Conservation (phyloP, 768 basidiomycete species). For the Tylopilus sp. region DNA sequence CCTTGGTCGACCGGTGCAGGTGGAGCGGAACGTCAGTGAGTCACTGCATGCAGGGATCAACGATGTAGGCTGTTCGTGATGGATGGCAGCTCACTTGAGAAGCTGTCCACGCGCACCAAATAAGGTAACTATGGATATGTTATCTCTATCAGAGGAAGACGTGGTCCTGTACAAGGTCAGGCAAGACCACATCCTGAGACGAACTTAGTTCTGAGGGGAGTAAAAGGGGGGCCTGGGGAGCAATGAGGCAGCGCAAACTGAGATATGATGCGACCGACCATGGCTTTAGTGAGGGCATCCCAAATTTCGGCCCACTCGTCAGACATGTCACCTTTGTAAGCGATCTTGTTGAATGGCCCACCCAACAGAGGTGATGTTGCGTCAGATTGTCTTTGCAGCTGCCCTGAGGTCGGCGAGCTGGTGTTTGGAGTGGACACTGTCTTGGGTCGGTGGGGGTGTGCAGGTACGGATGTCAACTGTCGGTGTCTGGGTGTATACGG, state of each 20-base stretch:
- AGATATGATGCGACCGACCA: constrained; percentile 43
- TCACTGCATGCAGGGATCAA: constrained; percentile 28
- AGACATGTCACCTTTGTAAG: constrained; percentile 45
- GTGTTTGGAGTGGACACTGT: constrained; percentile 38
- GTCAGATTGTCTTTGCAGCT: constrained; percentile 62
- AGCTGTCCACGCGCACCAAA: constrained; percentile 80
- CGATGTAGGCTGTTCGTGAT: constrained; percentile 29
- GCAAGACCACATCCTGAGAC: constrained; percentile 53
- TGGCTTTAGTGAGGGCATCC: constrained; percentile 58
- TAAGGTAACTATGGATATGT: constrained; percentile 64
- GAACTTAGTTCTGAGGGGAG: constrained; percentile 65
- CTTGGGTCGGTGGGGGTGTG: not conserved
- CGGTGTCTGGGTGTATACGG: constrained; percentile 78
- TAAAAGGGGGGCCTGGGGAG: constrained; percentile 67
- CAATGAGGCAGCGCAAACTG: not conserved
- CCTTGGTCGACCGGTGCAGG: constrained; percentile 39
- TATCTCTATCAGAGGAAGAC: constrained; percentile 57
- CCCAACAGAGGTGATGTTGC: constrained; percentile 62
- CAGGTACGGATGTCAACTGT: constrained; percentile 35
- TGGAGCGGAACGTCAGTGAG: constrained; percentile 42
- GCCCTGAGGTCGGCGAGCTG: constrained; percentile 74
- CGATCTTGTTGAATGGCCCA: constrained; percentile 76
- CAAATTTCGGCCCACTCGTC: constrained; percentile 72
- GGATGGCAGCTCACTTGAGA: constrained; percentile 46
- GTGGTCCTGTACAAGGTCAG: constrained; percentile 83